phyloP scores from a whole-genome alignment of 2,329 filamentous ascomycete genomes.

The Aspergillus awamori region DNA sequence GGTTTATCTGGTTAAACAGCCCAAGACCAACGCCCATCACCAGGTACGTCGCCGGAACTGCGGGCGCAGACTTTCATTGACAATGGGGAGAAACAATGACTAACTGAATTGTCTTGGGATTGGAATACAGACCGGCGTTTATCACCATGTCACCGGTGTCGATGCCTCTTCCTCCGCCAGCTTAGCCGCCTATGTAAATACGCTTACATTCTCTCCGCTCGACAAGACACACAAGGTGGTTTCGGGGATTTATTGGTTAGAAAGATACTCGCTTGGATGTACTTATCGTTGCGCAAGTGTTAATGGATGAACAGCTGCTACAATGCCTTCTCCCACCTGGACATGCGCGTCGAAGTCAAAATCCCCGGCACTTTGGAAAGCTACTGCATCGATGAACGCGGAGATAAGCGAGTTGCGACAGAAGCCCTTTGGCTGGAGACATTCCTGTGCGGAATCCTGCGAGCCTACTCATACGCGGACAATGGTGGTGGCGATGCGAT shows the following conservation, averaged over 20 bases:
- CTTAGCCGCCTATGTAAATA: slow-evolving; percentile 97
- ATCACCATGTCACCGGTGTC: slow-evolving; percentile 96
- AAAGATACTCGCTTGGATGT: not conserved
- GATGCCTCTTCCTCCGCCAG: slow-evolving; percentile 97
- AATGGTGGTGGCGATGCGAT: slow-evolving; percentile 93
- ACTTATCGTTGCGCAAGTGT: slow-evolving; percentile 4
- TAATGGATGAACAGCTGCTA: slow-evolving; percentile 68
- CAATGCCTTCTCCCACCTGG: slow-evolving; percentile 96
- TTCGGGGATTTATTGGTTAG: slow-evolving; percentile 90
- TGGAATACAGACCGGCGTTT: slow-evolving; percentile 73
- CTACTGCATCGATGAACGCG: slow-evolving; percentile 95
- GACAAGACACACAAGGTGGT: slow-evolving; percentile 87
- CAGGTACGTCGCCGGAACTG: slow-evolving; percentile 50
- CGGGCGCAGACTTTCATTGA: not conserved
- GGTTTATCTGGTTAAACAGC: slow-evolving; percentile 86
- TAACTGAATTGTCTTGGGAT: slow-evolving; percentile 8
- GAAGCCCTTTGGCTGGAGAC: slow-evolving; percentile 97
- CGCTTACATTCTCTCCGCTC: slow-evolving; percentile 84
- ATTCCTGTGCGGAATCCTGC: slow-evolving; percentile 90
- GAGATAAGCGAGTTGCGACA: slow-evolving; percentile 89
- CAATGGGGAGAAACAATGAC: not conserved
- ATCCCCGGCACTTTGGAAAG: slow-evolving; percentile 96
- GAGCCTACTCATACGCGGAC: slow-evolving; percentile 95
- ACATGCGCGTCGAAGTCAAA: slow-evolving; percentile 98
- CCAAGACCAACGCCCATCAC: slow-evolving; percentile 59